Conservation (phyloP, 257 asterid genomes). For the Jacaranda copaia region DNA sequence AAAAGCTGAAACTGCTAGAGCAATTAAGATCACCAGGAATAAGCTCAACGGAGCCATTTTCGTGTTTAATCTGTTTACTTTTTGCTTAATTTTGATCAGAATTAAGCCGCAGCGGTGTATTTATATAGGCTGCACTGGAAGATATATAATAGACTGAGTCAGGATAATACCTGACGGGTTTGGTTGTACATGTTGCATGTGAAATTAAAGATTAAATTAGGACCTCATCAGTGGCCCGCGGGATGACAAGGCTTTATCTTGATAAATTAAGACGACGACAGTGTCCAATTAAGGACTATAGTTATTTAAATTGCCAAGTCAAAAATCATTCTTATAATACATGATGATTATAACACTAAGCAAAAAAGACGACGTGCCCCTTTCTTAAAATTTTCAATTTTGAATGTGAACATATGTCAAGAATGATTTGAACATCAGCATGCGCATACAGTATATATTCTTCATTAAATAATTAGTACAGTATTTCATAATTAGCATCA, state of each 20-base stretch:
- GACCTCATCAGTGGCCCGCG: neutral
- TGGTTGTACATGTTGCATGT: neutral
- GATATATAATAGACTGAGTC: neutral
- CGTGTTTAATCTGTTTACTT: neutral
- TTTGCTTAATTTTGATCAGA: neutral
- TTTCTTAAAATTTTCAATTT: too few relatives aligned
- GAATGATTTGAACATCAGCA: too few relatives aligned
- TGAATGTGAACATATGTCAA: too few relatives aligned
- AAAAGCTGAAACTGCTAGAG: neutral
- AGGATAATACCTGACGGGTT: neutral
- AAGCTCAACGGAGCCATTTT: slow-evolving; percentile 22
- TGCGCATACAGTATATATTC: too few relatives aligned
- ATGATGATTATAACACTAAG: too few relatives aligned
- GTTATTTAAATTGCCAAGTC: neutral
- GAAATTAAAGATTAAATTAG: neutral
- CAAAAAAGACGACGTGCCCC: too few relatives aligned
- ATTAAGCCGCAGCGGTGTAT: neutral
- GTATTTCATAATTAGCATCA: too few relatives aligned
- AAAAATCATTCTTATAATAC: neutral
- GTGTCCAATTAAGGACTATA: neutral
- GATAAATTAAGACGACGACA: neutral
- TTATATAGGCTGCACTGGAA: neutral
- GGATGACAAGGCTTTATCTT: slow-evolving; percentile 1
- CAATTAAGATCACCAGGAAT: neutral
- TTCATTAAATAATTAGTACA: too few relatives aligned